A percentile compares a stretch with the other conserved stretches of the same genome.
phyloP scores from a whole-genome alignment of 768 basidiomycete species.

The Naganishia vishniacii region DNA sequence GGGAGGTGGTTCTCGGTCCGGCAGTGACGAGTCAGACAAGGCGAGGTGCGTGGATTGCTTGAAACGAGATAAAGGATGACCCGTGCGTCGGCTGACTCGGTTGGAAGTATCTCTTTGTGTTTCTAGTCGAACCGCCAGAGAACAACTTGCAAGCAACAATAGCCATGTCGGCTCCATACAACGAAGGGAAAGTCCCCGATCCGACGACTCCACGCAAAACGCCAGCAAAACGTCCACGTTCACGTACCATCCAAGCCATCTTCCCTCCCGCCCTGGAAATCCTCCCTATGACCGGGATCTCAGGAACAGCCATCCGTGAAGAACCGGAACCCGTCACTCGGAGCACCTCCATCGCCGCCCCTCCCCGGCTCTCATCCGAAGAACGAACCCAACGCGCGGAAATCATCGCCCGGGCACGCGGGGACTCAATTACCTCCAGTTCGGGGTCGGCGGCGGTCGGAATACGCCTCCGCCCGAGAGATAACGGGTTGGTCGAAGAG shows the following conservation, averaged over 20 bases:
- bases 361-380: neutral
- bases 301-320: neutral
- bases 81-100: no score
- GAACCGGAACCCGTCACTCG: neutral
- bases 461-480: neutral
- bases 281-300: neutral
- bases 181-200: no score
- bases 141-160: no score
- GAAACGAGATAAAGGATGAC: no score
- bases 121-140: no score
- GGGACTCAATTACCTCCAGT: neutral
- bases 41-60: no score
- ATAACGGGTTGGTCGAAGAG: neutral
- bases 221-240: neutral
- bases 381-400: neutral
- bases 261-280: neutral
- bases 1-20: no score
- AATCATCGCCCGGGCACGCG: neutral
- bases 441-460: neutral
- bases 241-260: slow-evolving; percentile 20
- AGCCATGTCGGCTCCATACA: no score
- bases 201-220: neutral
- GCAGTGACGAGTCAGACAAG: no score
- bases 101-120: no score
- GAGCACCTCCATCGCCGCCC: neutral